These are phyloP conservation scores for Talaromyces verruculosus DNA, from an alignment of 2,329 filamentous ascomycete species.

Conservation along the genomic window DNA sequence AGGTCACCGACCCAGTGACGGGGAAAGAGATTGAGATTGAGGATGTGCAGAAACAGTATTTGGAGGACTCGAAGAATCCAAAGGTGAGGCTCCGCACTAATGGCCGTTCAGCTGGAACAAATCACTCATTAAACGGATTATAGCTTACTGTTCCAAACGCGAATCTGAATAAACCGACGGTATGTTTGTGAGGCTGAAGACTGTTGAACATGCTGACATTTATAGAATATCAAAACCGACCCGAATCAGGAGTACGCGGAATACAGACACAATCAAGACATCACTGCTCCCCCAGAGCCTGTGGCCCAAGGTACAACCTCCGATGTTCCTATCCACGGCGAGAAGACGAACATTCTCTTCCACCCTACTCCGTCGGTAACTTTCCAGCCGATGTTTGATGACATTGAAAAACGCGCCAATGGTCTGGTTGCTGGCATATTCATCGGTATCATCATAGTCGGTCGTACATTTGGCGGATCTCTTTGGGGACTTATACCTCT, in stretches of 20 bases:
- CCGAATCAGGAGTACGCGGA: conserved; percentile 70
- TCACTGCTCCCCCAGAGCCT: conserved; percentile 87
- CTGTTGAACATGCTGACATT: conserved; percentile 17
- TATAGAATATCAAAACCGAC: conserved; percentile 65
- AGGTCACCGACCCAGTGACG: conserved; percentile 83
- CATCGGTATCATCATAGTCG: conserved; percentile 70
- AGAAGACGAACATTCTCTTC: conserved; percentile 95
- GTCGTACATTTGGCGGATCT: conserved; percentile 75
- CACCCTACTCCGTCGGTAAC: conserved; percentile 88
- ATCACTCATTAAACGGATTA: neutral
- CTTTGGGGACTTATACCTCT: conserved; percentile 75
- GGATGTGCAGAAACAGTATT: conserved; percentile 70
- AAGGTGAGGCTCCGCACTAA: conserved; percentile 50
- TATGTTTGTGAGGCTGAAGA: conserved; percentile 32
- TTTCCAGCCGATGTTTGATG: conserved; percentile 82
- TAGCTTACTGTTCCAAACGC: conserved; percentile 84
- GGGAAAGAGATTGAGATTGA: conserved; percentile 83
- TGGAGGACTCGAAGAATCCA: conserved; percentile 70
- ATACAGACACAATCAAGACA: conserved; percentile 81
- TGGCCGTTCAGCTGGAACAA: neutral
- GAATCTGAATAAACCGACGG: conserved; percentile 73
- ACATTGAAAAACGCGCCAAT: conserved; percentile 72
- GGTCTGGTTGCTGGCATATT: conserved; percentile 70
- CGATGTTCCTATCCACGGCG: conserved; percentile 91
- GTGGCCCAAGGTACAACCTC: conserved; percentile 78